Evolutionary conservation across 768 basidiomycete species (phyloP).

Genomic region (Psilocybe cubensis): DNA sequence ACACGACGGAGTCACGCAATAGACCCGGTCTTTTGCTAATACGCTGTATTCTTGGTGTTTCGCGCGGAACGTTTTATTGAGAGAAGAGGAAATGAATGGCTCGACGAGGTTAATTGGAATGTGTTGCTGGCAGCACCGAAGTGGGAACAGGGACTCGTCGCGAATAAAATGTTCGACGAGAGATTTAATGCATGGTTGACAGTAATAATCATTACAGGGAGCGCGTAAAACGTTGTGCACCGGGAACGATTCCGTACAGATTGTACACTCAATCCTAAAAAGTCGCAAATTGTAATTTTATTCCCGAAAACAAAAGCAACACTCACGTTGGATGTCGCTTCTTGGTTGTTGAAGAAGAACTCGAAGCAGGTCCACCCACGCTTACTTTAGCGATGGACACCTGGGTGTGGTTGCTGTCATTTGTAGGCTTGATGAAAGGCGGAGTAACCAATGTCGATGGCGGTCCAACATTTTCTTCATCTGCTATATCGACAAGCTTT

Average conservation of each 20-base stretch:
- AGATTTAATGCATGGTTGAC: constrained; percentile 41
- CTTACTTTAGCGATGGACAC: too few species aligned
- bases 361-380: too few species aligned
- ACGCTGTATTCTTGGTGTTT: constrained; percentile 30
- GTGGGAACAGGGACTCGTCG: constrained; percentile 57
- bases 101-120: constrained; percentile 27
- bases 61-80: constrained; percentile 33
- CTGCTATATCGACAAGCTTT: too few species aligned
- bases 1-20: background rate
- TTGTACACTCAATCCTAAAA: constrained; percentile 38
- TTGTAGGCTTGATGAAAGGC: too few species aligned
- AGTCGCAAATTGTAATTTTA: background rate
- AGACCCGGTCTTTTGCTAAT: background rate
- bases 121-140: constrained; percentile 49
- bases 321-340: too few species aligned
- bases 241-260: constrained; percentile 41
- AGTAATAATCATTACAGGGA: constrained; percentile 52
- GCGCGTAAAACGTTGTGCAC: constrained; percentile 32
- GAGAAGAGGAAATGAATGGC: constrained; percentile 19
- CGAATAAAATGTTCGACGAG: constrained; percentile 45
- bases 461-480: too few species aligned
- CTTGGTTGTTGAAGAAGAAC: too few species aligned
- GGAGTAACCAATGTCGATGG: too few species aligned
- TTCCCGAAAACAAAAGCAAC: too few species aligned
- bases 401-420: too few species aligned